Base-by-base conservation (phyloP, 352 stramenopile genomes). In the Phytopythium aichiense region DNA sequence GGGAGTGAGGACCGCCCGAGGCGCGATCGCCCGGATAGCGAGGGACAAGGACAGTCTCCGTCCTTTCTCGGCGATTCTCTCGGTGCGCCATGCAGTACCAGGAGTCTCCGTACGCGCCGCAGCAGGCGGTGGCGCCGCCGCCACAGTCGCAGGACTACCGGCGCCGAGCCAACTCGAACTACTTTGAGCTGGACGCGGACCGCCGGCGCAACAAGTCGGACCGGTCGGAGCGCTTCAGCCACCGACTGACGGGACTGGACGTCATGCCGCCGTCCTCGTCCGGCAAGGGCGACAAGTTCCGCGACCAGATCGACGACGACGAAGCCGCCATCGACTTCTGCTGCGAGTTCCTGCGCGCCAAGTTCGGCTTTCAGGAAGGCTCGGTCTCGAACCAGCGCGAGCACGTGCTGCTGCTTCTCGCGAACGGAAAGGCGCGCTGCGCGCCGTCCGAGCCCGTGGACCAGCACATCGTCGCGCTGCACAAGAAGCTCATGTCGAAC, bases 311-410 rank as follows among this genome's bases (percentile, higher is more conserved):
- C 16, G 72, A 83, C 55, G 81, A 93, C 64, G 86, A 95, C 57
- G 84, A 95, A 57, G 61, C 71, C n/a, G 87, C 86, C 33, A 87
- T 95, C 52, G 86, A 95, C 64, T 89, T 76, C 37, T 93, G 84
- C 61, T 90, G 80, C 60, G 86, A 95, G 54, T 73, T 84, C n/a
- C 73, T 95, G 45, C 84, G 81, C 65, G 54, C 58, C 42, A 93
- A 93, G 58, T 95, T 94, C 56, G 87, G 87, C 13, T 94, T 95
- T 62, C 87, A 95, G 55, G 78, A 90, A 65, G 87, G 83, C 4
- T 92, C 82, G 20, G 81, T 91, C 15, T 81, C 77, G 28, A 95
- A 95, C 67, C 87, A 95, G 64, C 81, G 83, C 40, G 87, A 95
- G 51, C 87, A 95, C 58, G 84, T 92, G 49, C 58, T 94, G 46